Evolutionary conservation across 208 protist species (phyloP).

Genomic region (Leishmania guyanensis): DNA sequence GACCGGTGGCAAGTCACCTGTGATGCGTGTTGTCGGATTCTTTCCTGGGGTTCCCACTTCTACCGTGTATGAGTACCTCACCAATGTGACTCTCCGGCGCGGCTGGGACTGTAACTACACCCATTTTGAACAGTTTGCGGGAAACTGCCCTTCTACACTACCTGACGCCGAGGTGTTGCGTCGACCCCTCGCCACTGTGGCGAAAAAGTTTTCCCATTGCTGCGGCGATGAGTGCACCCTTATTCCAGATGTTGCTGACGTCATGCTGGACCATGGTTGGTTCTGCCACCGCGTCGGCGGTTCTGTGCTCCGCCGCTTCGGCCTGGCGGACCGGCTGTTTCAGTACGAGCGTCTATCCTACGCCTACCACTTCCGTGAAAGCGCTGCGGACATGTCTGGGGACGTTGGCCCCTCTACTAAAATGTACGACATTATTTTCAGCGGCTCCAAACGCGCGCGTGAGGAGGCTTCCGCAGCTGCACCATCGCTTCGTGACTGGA

Average conservation of each 20-base stretch:
- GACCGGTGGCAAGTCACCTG: constrained; percentile 28
- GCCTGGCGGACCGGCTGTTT: constrained; percentile 57
- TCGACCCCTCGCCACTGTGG: constrained; percentile 34
- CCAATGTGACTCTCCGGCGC: constrained; percentile 41
- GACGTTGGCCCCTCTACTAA: not conserved
- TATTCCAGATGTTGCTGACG: constrained; percentile 33
- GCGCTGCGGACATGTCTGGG: not conserved
- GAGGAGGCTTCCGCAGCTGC: constrained; percentile 4
- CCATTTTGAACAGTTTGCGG: constrained; percentile 41
- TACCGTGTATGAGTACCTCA: constrained; percentile 44
- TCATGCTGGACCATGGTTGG: constrained; percentile 44
- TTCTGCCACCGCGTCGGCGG: constrained; percentile 57
- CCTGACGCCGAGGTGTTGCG: not conserved
- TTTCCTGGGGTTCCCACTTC: constrained; percentile 42
- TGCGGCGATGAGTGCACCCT: constrained; percentile 36
- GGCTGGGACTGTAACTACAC: constrained; percentile 69
- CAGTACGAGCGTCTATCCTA: constrained; percentile 52
- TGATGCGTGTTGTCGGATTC: constrained; percentile 63
- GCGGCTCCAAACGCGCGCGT: constrained; percentile 26
- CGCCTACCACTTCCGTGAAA: constrained; percentile 6
- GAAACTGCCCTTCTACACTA: constrained; percentile 5
- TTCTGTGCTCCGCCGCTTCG: constrained; percentile 40
- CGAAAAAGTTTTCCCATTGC: constrained; percentile 33
- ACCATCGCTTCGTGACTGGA: constrained; percentile 16
- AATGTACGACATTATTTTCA: constrained; percentile 65